Evolutionary conservation across 208 protist genomes (phyloP).

Genomic region (Wallacemonas sp.): DNA sequence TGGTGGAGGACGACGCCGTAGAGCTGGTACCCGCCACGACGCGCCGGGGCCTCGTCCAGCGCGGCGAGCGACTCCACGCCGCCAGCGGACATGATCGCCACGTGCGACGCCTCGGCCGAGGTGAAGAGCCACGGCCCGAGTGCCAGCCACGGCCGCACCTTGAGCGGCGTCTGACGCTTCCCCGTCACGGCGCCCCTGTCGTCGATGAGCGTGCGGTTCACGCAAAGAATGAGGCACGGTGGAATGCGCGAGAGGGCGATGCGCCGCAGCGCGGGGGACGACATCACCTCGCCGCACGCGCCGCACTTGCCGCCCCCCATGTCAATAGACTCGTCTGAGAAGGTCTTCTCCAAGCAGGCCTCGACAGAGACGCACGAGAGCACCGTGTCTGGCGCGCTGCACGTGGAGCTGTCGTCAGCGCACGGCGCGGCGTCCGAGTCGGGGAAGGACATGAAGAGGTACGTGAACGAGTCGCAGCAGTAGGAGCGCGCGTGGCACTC

Average conservation of each 20-base stretch:
- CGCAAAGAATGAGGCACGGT: conserved; percentile 25
- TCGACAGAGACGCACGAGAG: conserved; percentile 2
- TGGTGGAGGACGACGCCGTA: conserved; percentile 22
- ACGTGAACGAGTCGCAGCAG: conserved; percentile 26
- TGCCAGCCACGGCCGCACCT: not conserved
- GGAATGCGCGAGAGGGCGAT: conserved; percentile 16
- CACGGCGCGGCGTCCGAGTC: not conserved
- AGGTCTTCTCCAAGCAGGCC: conserved; percentile 10
- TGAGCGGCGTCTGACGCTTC: conserved; percentile 11
- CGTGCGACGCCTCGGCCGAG: not conserved
- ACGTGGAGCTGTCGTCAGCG: not conserved
- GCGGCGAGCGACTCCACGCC: conserved; percentile 9
- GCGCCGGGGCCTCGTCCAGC: not conserved
- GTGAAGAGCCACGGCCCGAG: conserved; percentile 16
- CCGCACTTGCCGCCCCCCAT: conserved; percentile 21
- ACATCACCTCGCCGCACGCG: conserved; percentile 4
- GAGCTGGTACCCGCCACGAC: conserved; percentile 18
- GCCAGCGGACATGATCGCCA: not conserved
- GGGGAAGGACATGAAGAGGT: conserved; percentile 14
- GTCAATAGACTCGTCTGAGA: conserved; percentile 10
- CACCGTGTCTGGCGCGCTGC: not conserved
- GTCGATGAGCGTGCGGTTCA: conserved; percentile 27
- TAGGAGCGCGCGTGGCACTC: conserved; percentile 16
- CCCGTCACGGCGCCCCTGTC: conserved; percentile 1
- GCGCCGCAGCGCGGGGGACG: not conserved